Evolutionary conservation across 108 stramenopile genomes (phyloP), one percentile per base, ranked within the genome.

Genomic region (Discostella pseudostelligera): DNA sequence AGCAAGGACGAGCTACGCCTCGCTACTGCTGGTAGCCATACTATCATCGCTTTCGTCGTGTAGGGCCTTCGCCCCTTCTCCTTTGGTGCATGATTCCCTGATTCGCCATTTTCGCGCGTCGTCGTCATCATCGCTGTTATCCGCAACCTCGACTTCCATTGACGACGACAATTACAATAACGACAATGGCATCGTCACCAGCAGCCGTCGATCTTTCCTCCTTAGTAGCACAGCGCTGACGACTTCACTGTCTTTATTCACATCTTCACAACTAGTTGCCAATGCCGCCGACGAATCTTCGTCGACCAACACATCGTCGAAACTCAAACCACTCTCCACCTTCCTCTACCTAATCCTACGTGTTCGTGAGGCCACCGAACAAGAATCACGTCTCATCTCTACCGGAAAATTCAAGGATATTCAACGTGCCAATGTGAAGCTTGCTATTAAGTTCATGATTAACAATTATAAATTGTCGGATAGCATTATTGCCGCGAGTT

Each of bases 391-490:
- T 50, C 75, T 95, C 45, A 88, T 95, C 58, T 80, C 75, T 29
- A 82, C 76, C 4, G 90, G 89, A 43, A 95, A 90, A 77, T 95
- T 88, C 77, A 92, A 92, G 63, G 90, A 92, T 59, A 74, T 82
- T n/a, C 88, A 89, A 67, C 87, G 94, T 53, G 87, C 85, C 67
- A 92, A 92, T 64, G 86, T 95, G 62, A 95, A 95, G 69, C 73
- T 92, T 62, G 94, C 94, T 1, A 84, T 92, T 53, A 84, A 83
- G 61, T 89, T 88, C 65, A 95, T 95, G 76, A 58, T 95, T 17
- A 72, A 88, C 43, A 95, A 92, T 79, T 95, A 92, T 65, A 73
- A 82, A 28, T 72, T 95, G 56, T 65, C 67, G 13, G 89, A 92
- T 65, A 80, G 73, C 57, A 59, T 95, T 17, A 82, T 90, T 32